These are phyloP conservation scores for Malania oleifera DNA, from an alignment of 164 flowering plant genomes.

Conservation along the genomic window DNA sequence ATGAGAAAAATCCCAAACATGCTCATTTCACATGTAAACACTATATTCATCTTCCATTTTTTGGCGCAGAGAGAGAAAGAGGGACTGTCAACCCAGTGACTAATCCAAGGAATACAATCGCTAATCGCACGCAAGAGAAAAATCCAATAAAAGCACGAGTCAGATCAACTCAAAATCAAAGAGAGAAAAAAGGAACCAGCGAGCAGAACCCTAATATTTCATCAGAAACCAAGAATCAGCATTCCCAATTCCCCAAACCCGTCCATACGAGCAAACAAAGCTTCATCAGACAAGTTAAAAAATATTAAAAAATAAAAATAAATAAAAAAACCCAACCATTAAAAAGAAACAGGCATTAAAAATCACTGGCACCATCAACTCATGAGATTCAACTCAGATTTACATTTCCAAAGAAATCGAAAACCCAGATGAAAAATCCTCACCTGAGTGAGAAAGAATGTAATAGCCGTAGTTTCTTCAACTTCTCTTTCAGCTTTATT, in stretches of 20 bases:
- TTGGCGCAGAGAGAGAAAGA: too few species aligned
- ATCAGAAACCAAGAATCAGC: neutral
- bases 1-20: too few species aligned
- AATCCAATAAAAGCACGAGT: conserved; percentile 4
- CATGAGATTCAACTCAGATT: too few species aligned
- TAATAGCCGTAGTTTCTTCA: neutral
- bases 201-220: neutral
- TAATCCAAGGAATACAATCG: too few species aligned
- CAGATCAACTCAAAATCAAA: neutral
- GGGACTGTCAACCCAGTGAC: too few species aligned
- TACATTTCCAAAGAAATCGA: neutral
- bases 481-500: neutral
- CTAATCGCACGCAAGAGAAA: neutral
- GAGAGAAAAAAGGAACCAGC: neutral
- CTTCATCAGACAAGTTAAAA: neutral
- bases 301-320: neutral
- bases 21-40: too few species aligned
- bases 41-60: too few species aligned
- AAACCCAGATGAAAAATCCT: conserved; percentile 17
- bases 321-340: neutral
- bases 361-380: too few species aligned
- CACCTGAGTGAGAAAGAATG: conserved; percentile 5
- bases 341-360: neutral
- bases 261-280: neutral
- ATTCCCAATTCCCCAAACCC: conserved; percentile 6